Base-by-base conservation (phyloP, 2,329 filamentous ascomycete genomes). In the Ceratocystis cubensis region DNA sequence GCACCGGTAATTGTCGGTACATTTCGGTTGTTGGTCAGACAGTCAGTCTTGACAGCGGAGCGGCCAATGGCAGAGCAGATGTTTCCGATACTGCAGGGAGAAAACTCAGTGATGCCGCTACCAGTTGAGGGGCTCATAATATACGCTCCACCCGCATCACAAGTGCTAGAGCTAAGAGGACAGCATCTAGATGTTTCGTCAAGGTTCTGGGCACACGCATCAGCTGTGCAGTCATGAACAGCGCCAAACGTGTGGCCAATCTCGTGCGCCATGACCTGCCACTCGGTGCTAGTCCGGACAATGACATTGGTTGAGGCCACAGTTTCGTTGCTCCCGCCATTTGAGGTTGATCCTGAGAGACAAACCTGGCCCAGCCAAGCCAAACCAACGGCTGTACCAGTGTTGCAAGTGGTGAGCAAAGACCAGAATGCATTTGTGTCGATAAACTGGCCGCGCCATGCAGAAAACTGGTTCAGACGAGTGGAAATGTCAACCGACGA, bases 121-220 rank as follows among this genome's bases (percentile, higher is more conserved):
- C 82, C 83, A 1, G 93, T 94, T 10, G 89, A 94, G 0, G 94
- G 94, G 74, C 97, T 97, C 94, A 99, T 99, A 75, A 99, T 91
- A 76, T 85, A 99, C 68, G 81, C 76, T n/a, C 84, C 87, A 53
- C 81, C 78, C 25, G 94, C 94, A 75, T 95, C 80, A 75, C 94
- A 99, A 0, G 78, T 80, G 53, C 69, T 74, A 7, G 78, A 72
- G 71, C 81, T 88, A 6, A 96, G 79, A 0, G 92, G 94, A 71
- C 94, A 99, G 75, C 94, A 99, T 71, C 82, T 76, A 70, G 81
- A 81, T 65, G 74, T 75, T 8, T 74, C 73, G 5, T 75, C 75
- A 46, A 84, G 83, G 22, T 83, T 80, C 68, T 89, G 81, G 5
- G 73, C 71, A 73, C 93, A 97, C 1, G 87, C 82, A n/a, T 75